Base-by-base conservation (phyloP, 1,284 basidiomycete genomes). In the Apiotrichum sp. region DNA sequence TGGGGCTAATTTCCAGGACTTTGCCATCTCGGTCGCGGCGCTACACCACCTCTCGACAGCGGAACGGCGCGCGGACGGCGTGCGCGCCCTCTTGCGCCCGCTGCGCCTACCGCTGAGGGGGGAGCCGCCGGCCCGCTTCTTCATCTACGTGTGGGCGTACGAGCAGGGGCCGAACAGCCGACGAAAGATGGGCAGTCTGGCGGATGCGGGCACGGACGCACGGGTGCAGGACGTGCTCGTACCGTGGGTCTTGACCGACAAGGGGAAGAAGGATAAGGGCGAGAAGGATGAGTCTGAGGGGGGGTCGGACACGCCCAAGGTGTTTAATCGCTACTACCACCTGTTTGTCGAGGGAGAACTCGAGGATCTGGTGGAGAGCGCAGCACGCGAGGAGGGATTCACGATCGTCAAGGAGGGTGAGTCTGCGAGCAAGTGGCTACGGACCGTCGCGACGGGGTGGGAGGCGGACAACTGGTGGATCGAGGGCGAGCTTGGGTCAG, bases 61-160 rank as follows among this genome's bases (percentile, higher is more conserved):
- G 10, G 80, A 81, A 54, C 82, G 93, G 36, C 80, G 93, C 35
- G 81, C 78, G 58, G 70, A 79, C n/a, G 85, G 89, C 1, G 81
- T 96, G 4, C 79, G 86, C 78, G 80, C 84, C 36, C 78, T 93
- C 22, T 69, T 92, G n/a, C 79, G 82, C 55, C 78, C 80, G 11
- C 82, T 89, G 40, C 83, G 83, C 1, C 78, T 84, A 66, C 2
- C 82, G 6, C 3, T 29, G 3, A 38, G 45, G 8, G 42, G 45
- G 14, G 52, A 57, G 0, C 67, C 68, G 0, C 69, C 87, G 64
- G 87, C 90, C 9, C 84, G 90, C 6, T 81, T 93, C 56, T 79
- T 99, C 62, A 86, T 98, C 66, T 97, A 96, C 67, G 96, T 98
- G n/a, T 99, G 96, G 96, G 93, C 95, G 1, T 83, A 89, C 53